Percentiles rank a stretch among this genome's conserved stretches.
phyloP scores from a whole-genome alignment of 1,139 yeast genomes.

The Blastobotrys indianensis region DNA sequence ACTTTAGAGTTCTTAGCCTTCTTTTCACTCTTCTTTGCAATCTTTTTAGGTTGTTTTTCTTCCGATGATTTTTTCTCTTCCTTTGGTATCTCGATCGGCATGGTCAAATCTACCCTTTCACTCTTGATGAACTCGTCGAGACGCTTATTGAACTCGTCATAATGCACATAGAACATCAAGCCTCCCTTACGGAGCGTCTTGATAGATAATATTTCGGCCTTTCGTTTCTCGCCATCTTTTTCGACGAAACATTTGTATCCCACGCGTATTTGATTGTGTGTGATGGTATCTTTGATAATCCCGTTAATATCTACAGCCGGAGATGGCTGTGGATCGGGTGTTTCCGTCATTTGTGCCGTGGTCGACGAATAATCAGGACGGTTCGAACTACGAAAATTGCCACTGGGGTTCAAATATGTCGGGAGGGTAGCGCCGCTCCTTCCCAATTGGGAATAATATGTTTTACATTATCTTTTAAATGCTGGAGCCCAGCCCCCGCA shows the following conservation, averaged over 20 bases:
- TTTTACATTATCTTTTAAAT: too few relatives aligned
- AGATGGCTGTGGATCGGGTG: conserved; percentile 9
- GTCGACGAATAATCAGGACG: too few relatives aligned
- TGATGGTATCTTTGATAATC: conserved; percentile 13
- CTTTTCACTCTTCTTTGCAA: conserved; percentile 38
- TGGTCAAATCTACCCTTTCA: conserved; percentile 61
- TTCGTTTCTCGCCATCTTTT: conserved; percentile 72
- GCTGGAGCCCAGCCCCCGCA: too few relatives aligned
- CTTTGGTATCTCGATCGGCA: conserved; percentile 67
- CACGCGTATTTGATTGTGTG: conserved; percentile 24
- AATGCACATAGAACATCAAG: conserved; percentile 84
- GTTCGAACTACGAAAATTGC: too few relatives aligned
- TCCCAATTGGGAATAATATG: too few relatives aligned
- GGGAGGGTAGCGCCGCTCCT: not conserved
- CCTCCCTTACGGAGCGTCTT: conserved; percentile 65
- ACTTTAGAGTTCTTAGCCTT: conserved; percentile 43
- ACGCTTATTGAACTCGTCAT: conserved; percentile 87
- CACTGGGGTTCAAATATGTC: not conserved
- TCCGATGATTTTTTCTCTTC: conserved; percentile 34
- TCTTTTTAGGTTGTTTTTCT: conserved; percentile 33
- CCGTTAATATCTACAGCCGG: conserved; percentile 13
- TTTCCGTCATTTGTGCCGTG: conserved; percentile 1
- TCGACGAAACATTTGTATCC: conserved; percentile 79
- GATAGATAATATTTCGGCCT: conserved; percentile 80
- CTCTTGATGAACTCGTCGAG: conserved; percentile 89